These are phyloP conservation scores for Poa annua DNA, from an alignment of 176 grass and related monocot species.

Conservation along the genomic window DNA sequence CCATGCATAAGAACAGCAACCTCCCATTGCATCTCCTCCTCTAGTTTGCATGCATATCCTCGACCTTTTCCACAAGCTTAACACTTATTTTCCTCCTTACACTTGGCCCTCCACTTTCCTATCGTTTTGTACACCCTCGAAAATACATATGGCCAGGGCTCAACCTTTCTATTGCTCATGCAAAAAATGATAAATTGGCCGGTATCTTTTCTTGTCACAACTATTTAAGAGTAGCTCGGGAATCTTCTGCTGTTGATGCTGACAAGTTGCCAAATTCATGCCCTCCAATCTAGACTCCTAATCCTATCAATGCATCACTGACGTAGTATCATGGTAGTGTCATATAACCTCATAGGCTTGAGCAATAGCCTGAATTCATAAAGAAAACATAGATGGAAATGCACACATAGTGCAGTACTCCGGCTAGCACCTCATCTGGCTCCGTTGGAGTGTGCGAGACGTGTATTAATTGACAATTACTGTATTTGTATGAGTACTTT, in stretches of 20 bases:
- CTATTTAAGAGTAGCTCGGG: slow-evolving; percentile 22
- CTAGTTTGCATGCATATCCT: slow-evolving; percentile 28
- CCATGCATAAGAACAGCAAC: slow-evolving; percentile 31
- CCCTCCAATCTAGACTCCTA: slow-evolving; percentile 33
- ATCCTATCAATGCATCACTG: slow-evolving; percentile 26
- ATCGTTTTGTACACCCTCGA: neutral
- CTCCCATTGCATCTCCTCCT: slow-evolving; percentile 44
- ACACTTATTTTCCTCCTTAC: slow-evolving; percentile 35
- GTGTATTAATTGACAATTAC: neutral
- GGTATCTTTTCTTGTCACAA: slow-evolving; percentile 31
- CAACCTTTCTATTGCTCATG: neutral
- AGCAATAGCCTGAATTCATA: neutral
- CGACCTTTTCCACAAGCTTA: slow-evolving; percentile 30
- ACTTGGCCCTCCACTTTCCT: slow-evolving; percentile 36
- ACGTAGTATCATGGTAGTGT: slow-evolving; percentile 20
- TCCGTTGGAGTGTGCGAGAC: neutral
- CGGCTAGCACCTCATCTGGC: neutral
- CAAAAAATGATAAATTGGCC: neutral
- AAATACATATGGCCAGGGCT: slow-evolving; percentile 4
- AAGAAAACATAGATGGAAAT: neutral
- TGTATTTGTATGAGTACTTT: neutral
- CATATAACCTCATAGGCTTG: neutral
- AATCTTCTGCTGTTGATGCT: slow-evolving; percentile 30
- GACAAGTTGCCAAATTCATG: slow-evolving; percentile 41
- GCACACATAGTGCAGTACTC: neutral